Evolutionary conservation across 768 basidiomycete species (phyloP).

Genomic region (Dentipellis sp.): DNA sequence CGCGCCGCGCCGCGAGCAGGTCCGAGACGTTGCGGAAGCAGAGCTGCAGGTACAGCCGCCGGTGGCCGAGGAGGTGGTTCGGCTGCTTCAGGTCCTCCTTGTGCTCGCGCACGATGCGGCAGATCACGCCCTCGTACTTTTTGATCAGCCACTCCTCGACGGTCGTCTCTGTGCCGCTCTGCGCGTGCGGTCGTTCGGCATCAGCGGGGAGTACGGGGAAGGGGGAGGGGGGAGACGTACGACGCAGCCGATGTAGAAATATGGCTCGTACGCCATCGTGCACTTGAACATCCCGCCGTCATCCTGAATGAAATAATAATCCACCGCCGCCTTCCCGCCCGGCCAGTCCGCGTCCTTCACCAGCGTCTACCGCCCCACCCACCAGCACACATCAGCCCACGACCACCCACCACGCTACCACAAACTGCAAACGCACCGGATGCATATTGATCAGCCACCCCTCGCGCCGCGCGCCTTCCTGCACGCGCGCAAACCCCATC

Average conservation of each 20-base stretch:
- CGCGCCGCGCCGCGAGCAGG: constrained; percentile 78
- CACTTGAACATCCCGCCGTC: constrained; percentile 96
- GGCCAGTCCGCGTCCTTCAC: constrained; percentile 81
- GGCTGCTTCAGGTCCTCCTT: constrained; percentile 95
- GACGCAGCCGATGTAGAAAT: constrained; percentile 90
- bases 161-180: constrained; percentile 79
- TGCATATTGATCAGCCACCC: constrained; percentile 99
- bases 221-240: constrained; percentile 32
- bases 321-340: constrained; percentile 82
- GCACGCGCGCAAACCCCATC: constrained; percentile 75
- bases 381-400: neutral
- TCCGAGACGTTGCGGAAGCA: constrained; percentile 92
- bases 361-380: constrained; percentile 46
- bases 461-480: constrained; percentile 68
- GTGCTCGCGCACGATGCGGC: constrained; percentile 65
- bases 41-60: constrained; percentile 79
- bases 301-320: constrained; percentile 96
- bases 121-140: constrained; percentile 82
- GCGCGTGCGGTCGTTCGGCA: neutral
- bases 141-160: constrained; percentile 96
- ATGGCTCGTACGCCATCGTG: constrained; percentile 88
- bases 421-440: constrained; percentile 55
- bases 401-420: neutral
- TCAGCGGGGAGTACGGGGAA: neutral
- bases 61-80: constrained; percentile 95